These are phyloP conservation scores for Phytophthora foliorum DNA, from an alignment of 352 stramenopile genomes.

Conservation along the genomic window DNA sequence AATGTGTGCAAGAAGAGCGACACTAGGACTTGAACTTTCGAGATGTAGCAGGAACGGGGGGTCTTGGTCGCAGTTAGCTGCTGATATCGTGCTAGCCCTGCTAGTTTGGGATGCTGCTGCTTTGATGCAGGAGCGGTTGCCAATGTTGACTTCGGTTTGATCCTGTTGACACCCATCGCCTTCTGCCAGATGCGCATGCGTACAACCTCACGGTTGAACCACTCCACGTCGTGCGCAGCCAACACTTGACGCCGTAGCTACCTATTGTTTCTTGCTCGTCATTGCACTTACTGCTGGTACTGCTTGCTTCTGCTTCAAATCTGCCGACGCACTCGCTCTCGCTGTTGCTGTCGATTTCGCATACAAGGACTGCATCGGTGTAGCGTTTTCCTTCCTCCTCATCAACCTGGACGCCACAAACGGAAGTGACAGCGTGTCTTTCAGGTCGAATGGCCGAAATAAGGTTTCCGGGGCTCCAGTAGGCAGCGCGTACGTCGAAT, in stretches of 20 bases:
- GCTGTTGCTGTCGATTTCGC: neutral
- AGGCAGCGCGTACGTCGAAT: conserved; percentile 60
- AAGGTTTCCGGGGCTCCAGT: conserved; percentile 44
- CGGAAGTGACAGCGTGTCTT: conserved; percentile 55
- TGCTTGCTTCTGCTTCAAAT: conserved; percentile 37
- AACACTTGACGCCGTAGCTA: conserved; percentile 36
- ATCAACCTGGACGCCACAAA: conserved; percentile 74
- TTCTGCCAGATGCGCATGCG: conserved; percentile 70
- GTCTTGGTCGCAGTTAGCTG: neutral
- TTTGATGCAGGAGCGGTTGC: neutral
- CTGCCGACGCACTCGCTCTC: neutral
- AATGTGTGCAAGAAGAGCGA: conserved; percentile 26
- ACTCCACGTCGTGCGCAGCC: conserved; percentile 56
- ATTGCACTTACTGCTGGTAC: conserved; percentile 2
- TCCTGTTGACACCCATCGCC: conserved; percentile 33
- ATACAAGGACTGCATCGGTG: conserved; percentile 1
- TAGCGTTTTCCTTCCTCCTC: conserved; percentile 38
- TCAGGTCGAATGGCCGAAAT: conserved; percentile 48
- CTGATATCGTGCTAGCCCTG: neutral
- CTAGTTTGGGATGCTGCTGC: neutral
- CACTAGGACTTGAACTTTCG: conserved; percentile 16
- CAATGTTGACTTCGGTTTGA: conserved; percentile 6
- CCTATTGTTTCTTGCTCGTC: conserved; percentile 23
- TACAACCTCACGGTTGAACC: conserved; percentile 69
- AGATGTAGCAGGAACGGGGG: neutral